A percentile compares a stretch with the other conserved stretches of the same genome.
phyloP scores from a whole-genome alignment of 1,139 yeast genomes.

The Kurtzmaniella quercitrusa region DNA sequence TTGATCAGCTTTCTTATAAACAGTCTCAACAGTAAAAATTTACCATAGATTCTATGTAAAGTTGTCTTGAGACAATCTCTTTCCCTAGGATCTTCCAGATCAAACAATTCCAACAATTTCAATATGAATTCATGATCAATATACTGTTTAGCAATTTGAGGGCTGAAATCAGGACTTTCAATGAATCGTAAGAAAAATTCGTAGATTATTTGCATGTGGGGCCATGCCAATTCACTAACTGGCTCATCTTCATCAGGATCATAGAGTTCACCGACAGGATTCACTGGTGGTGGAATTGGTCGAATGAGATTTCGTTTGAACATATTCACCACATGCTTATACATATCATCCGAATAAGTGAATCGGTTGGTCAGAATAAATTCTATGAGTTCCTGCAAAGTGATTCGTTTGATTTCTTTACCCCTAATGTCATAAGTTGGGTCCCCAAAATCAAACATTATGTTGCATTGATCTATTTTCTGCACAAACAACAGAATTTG shows the following conservation, averaged over 20 bases:
- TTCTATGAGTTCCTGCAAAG: constrained; percentile 84
- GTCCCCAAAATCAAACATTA: constrained; percentile 89
- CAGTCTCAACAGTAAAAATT: constrained; percentile 83
- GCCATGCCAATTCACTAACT: constrained; percentile 95
- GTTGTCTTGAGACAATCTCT: constrained; percentile 94
- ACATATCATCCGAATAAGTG: constrained; percentile 87
- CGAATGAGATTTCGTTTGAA: constrained; percentile 84
- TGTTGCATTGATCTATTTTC: constrained; percentile 91
- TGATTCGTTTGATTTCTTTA: constrained; percentile 82
- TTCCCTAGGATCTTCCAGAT: constrained; percentile 95
- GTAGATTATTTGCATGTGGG: constrained; percentile 96
- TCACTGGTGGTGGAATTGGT: constrained; percentile 97
- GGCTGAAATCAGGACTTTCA: constrained; percentile 93
- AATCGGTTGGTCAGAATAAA: constrained; percentile 80
- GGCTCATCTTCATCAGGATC: constrained; percentile 99
- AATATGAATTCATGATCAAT: constrained; percentile 89
- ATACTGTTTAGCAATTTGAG: constrained; percentile 86
- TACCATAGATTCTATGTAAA: constrained; percentile 92
- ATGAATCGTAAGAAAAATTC: constrained; percentile 90
- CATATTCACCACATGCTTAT: constrained; percentile 84
- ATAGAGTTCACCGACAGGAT: constrained; percentile 91
- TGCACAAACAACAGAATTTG: constrained; percentile 78
- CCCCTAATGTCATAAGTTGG: constrained; percentile 91
- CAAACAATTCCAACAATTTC: constrained; percentile 79
- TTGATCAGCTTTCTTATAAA: constrained; percentile 88